Base-by-base conservation (phyloP, 225 moss, liverwort and hornwort species). In the Marchantia polymorpha region DNA sequence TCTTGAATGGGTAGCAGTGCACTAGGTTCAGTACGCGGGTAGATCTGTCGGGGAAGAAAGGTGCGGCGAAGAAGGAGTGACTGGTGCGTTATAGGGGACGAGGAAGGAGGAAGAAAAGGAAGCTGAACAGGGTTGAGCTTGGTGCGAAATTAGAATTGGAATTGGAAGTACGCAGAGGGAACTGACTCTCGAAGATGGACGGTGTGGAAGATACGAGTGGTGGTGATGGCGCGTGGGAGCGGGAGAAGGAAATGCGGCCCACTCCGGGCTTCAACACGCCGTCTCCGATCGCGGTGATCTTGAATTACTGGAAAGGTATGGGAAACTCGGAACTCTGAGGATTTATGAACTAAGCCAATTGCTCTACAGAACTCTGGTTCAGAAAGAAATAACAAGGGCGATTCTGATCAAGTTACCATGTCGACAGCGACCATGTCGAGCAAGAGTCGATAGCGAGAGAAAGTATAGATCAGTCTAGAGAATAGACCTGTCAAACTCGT, bases 241-340 rank as follows among this genome's bases (percentile, higher is more conserved):
- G 77, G 80, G 92, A 92, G 86, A 94, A 84, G 74, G 96, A 92
- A 77, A 72, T 78, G 68, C 85, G 78, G 75, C 82, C 88, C 48
- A 52, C 81, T 66, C 73, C 84, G 48, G 80, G 89, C 26, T 91
- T 96, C 76, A 92, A 84, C 83, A 87, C 94, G 39, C 81, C 89
- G 0, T 92, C 96, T 78, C 88, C 91, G 77, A 94, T 88, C 78
- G 72, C 89, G 83, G 87, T 88, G 54, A 93, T 94, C 76, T 84
- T 91, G 64, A 87, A 86, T 72, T 94, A 91, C 72, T 96, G 92
- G 94, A 92, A 82, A 89, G 94, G 96, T 92, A 81, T 26, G 7
- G 56, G 29, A 75, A 4, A 71, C 0, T 51, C 3, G 53, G 75
- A 79, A 39, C 47, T 50, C 50, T 51, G 10, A 71, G 48, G 52